Evolutionary conservation across 768 basidiomycete species (phyloP).

Genomic region (Gloeopeniophorella convolvens): DNA sequence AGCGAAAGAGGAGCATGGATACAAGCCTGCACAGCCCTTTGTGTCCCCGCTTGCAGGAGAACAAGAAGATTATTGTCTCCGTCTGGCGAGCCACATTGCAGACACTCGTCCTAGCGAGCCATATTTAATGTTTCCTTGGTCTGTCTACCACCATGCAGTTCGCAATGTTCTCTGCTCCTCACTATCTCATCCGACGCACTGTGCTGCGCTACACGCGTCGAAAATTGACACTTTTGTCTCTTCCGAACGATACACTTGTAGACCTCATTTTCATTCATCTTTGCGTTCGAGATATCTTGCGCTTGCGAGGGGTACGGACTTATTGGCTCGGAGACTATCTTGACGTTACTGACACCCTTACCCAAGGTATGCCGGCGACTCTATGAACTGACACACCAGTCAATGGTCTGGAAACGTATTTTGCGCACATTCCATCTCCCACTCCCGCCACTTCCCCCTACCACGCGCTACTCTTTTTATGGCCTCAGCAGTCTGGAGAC

Average conservation of each 20-base stretch:
- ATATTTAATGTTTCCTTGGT: slow-evolving; percentile 12
- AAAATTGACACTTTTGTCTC: slow-evolving; percentile 1
- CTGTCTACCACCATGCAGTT: background rate
- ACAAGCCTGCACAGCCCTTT: background rate
- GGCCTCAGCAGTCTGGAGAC: slow-evolving; percentile 19
- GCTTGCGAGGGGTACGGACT: slow-evolving; percentile 14
- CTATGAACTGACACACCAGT: slow-evolving; percentile 18
- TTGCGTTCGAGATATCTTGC: slow-evolving; percentile 18
- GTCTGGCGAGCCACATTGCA: too few relatives aligned
- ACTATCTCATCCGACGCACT: slow-evolving; percentile 11
- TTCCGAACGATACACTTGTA: slow-evolving; percentile 17
- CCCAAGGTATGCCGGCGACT: slow-evolving; percentile 15
- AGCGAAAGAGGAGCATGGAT: slow-evolving; percentile 5
- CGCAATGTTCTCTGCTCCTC: slow-evolving; percentile 1
- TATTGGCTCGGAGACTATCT: background rate
- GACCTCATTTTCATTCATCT: slow-evolving; percentile 18
- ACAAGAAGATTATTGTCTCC: slow-evolving; percentile 14
- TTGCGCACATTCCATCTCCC: slow-evolving; percentile 18
- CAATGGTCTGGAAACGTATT: slow-evolving; percentile 20
- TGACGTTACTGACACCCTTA: background rate
- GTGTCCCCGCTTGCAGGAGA: slow-evolving; percentile 6
- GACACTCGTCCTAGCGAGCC: background rate
- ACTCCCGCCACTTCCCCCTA: slow-evolving; percentile 18
- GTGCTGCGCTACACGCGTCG: background rate
- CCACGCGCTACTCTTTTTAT: slow-evolving; percentile 13